Percentiles rank a stretch among this genome's conserved stretches.
Conservation (phyloP, 1,284 basidiomycete genomes). For the Sporisorium sorghi region DNA sequence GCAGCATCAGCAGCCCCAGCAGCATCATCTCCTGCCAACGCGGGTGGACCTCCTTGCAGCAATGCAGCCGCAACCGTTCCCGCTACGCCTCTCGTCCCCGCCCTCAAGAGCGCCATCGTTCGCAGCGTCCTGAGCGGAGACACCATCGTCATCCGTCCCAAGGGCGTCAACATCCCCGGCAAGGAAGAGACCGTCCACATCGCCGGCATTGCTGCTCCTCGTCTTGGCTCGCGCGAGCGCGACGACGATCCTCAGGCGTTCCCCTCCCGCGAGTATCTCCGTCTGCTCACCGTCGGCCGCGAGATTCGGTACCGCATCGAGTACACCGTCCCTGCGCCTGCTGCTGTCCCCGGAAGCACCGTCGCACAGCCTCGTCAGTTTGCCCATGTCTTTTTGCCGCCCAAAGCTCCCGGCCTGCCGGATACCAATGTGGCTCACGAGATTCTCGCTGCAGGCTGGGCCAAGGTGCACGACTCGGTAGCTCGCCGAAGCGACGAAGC, state of each 20-base stretch:
- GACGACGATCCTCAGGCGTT: slow-evolving; percentile 82
- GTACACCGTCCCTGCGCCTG: slow-evolving; percentile 78
- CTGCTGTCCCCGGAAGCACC: slow-evolving; percentile 77
- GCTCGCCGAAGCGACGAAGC: slow-evolving; percentile 72
- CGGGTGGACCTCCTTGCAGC: slow-evolving; percentile 12
- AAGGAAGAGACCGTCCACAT: slow-evolving; percentile 62
- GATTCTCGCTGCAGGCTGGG: slow-evolving; percentile 87
- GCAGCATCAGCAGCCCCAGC: slow-evolving; percentile 50
- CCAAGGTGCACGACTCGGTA: slow-evolving; percentile 83
- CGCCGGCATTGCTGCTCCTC: slow-evolving; percentile 63
- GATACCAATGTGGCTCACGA: slow-evolving; percentile 74
- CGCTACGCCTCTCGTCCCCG: slow-evolving; percentile 27
- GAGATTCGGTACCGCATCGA: slow-evolving; percentile 82
- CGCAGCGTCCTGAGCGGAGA: slow-evolving; percentile 61
- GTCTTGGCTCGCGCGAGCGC: slow-evolving; percentile 60
- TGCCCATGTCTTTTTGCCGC: slow-evolving; percentile 62
- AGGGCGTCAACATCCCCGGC: slow-evolving; percentile 56
- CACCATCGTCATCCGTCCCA: slow-evolving; percentile 62
- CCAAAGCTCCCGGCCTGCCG: slow-evolving; percentile 55
- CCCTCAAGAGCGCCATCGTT: slow-evolving; percentile 64
- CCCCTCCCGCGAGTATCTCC: slow-evolving; percentile 90
- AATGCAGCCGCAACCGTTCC: background rate
- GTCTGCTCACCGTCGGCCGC: slow-evolving; percentile 86
- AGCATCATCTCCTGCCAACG: slow-evolving; percentile 39
- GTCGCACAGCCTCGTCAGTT: slow-evolving; percentile 71